Evolutionary conservation across 2,329 filamentous ascomycete species (phyloP), one percentile per base, ranked within the genome.

Genomic region (Colletotrichum karsti): DNA sequence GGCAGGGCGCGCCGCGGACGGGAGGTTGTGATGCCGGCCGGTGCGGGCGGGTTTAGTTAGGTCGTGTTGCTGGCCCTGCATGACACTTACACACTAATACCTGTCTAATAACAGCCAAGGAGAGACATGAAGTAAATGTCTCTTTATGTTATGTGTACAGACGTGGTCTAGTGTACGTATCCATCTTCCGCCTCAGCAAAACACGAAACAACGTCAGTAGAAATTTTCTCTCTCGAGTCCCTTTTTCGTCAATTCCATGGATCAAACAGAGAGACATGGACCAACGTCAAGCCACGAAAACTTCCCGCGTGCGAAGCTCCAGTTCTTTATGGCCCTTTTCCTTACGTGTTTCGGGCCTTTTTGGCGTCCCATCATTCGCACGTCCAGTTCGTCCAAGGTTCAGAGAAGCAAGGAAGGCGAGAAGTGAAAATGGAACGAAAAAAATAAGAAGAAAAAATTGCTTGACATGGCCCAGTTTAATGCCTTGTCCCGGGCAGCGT

Each of bases 401-500:
- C 24, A 18, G 28, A 10, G 35, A 41, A 53, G 37, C 64, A 64
- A 58, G 37, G 51, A 53, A 15, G 44, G 18, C 28, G n/a, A 44
- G 15, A 46, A 48, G 35, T n/a, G 30, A 48, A 26, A 9, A 26
- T 20, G 24, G 5, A 33, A 15, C 24, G 7, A 13, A 30, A 37
- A 42, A 42, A 24, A 26, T 28, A 44, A n/a, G 22, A n/a, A 20
- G 18, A 67, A 68, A 54, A 64, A 59, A 65, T 59, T 59, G 46
- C 53, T 59, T 59, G 53, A 35, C 42, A 58, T 13, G 46, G 20
- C 65, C 65, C 65, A 64, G 44, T 59, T 68, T 65, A 65, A 68
- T 65, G 65, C 65, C 65, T 53, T 64, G 65, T 68, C 44, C 65
- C 65, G 65, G 60, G 56, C 46, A 39, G 60, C 55, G 61, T 63